phyloP scores from a whole-genome alignment of 306 rosid species.

The Datisca glomerata region DNA sequence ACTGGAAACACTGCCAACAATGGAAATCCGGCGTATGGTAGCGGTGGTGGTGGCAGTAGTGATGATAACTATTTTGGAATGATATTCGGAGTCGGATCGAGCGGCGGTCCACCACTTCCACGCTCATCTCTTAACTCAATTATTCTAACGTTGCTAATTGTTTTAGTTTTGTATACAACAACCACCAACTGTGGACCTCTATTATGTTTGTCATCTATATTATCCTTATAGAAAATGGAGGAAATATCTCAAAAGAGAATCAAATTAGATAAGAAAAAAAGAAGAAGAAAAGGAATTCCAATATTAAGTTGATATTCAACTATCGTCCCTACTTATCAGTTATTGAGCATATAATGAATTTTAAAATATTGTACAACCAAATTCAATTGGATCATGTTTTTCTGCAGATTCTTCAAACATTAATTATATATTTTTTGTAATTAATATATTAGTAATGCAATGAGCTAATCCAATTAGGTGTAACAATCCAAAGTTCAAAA shows the following conservation, averaged over 20 bases:
- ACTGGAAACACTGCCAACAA: too few relatives aligned
- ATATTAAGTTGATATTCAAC: not conserved
- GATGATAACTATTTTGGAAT: slow-evolving; percentile 68
- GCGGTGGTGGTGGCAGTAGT: slow-evolving; percentile 30
- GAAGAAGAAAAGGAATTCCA: not conserved
- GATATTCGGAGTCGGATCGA: slow-evolving; percentile 43
- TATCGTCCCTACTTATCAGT: too few relatives aligned
- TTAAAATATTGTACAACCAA: too few relatives aligned
- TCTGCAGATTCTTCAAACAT: too few relatives aligned
- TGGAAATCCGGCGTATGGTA: too few relatives aligned
- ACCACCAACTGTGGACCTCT: slow-evolving; percentile 28
- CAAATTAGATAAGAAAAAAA: not conserved
- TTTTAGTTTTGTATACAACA: slow-evolving; percentile 35
- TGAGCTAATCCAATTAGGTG: too few relatives aligned
- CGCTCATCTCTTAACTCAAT: slow-evolving; percentile 21
- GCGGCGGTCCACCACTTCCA: slow-evolving; percentile 30
- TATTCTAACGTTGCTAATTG: slow-evolving; percentile 37
- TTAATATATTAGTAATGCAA: too few relatives aligned
- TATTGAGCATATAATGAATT: too few relatives aligned
- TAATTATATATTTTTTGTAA: too few relatives aligned
- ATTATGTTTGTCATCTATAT: slow-evolving; percentile 18
- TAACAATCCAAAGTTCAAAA: too few relatives aligned
- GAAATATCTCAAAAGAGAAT: not conserved
- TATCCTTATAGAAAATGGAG: slow-evolving; percentile 20
- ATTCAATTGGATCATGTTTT: too few relatives aligned